Conservation (phyloP, 805 yeast species). For the Candida succiphila region DNA sequence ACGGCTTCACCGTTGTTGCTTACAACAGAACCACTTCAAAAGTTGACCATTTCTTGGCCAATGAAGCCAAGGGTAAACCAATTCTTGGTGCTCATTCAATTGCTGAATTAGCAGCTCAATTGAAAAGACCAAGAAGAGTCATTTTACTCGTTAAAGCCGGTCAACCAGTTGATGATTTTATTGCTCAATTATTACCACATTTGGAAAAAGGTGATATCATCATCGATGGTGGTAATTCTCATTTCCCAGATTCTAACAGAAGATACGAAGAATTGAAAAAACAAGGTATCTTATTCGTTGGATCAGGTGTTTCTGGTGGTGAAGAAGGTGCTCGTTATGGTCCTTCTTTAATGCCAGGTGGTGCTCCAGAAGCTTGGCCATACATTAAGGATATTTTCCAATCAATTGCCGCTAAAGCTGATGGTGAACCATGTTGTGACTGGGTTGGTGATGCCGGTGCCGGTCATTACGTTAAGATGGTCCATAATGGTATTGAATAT, state of each 20-base stretch:
- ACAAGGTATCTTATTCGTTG: slow-evolving; percentile 87
- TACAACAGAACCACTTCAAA: slow-evolving; percentile 96
- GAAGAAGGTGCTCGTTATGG: slow-evolving; percentile 99
- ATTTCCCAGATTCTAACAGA: slow-evolving; percentile 97
- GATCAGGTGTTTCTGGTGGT: slow-evolving; percentile 99
- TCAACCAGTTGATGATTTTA: slow-evolving; percentile 85
- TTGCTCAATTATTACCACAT: slow-evolving; percentile 78
- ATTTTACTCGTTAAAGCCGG: slow-evolving; percentile 96
- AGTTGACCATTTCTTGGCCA: slow-evolving; percentile 87
- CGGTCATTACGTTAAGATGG: slow-evolving; percentile 99
- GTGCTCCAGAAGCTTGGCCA: slow-evolving; percentile 97
- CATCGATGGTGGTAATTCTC: slow-evolving; percentile 99
- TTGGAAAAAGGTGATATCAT: slow-evolving; percentile 95
- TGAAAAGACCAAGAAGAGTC: slow-evolving; percentile 96
- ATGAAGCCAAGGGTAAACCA: slow-evolving; percentile 96
- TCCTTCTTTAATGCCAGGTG: slow-evolving; percentile 99
- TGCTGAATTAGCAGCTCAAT: slow-evolving; percentile 75
- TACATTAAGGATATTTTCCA: slow-evolving; percentile 95
- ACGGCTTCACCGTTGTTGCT: slow-evolving; percentile 96
- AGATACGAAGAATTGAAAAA: slow-evolving; percentile 81
- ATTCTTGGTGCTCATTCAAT: slow-evolving; percentile 93
- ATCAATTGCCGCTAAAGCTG: slow-evolving; percentile 89
- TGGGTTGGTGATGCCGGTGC: slow-evolving; percentile 99
- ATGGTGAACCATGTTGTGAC: slow-evolving; percentile 99
- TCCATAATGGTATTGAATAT: slow-evolving; percentile 98